Evolutionary conservation across 2,329 filamentous ascomycete species (phyloP).

Genomic region (Phyllosticta capitalensis): DNA sequence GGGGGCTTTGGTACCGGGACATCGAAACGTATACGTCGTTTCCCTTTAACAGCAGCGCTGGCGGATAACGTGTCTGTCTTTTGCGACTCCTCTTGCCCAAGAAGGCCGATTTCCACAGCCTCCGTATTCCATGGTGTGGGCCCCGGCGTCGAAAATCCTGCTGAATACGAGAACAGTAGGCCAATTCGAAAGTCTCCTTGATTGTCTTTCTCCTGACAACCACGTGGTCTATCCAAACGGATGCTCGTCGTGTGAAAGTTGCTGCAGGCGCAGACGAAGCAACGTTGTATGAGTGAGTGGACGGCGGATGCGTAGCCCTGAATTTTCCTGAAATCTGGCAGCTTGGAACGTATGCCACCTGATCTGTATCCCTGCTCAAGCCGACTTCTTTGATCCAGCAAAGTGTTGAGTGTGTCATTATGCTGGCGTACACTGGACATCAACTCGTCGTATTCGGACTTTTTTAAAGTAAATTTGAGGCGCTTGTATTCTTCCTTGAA

Average conservation of each 20-base stretch:
- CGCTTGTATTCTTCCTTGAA: slow-evolving; percentile 23
- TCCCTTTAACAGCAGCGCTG: too few relatives aligned
- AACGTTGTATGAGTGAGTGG: neutral
- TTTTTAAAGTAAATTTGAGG: slow-evolving; percentile 21
- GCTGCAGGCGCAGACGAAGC: neutral
- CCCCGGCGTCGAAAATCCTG: neutral
- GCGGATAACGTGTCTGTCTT: too few relatives aligned
- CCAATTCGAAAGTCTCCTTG: neutral
- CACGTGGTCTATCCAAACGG: neutral
- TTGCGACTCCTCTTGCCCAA: neutral
- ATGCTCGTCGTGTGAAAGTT: neutral
- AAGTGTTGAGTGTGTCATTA: slow-evolving; percentile 16
- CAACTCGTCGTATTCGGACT: slow-evolving; percentile 20
- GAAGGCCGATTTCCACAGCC: neutral
- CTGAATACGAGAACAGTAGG: neutral
- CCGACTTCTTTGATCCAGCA: slow-evolving; percentile 16
- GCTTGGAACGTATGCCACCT: neutral
- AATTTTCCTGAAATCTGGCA: neutral
- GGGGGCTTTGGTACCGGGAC: too few relatives aligned
- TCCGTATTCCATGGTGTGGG: neutral
- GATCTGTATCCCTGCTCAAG: neutral
- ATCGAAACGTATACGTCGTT: too few relatives aligned
- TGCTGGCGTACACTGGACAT: slow-evolving; percentile 17
- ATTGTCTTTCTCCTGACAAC: neutral
- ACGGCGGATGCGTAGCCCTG: neutral